Conservation (phyloP, 345 rosid species). For the Bruguiera sexangula region DNA sequence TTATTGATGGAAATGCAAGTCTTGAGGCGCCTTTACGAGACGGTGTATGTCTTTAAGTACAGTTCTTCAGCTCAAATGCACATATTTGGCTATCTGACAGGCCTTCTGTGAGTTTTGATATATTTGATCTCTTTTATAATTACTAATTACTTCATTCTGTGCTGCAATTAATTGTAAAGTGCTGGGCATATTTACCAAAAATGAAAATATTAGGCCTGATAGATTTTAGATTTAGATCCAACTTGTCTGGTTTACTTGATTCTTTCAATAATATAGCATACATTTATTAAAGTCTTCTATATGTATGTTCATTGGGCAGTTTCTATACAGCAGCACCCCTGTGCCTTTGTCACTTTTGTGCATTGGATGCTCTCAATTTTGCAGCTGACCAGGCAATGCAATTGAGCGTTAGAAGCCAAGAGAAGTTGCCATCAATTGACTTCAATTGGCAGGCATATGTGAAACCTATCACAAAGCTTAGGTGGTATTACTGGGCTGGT, state of each 20-base stretch:
- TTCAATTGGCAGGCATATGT: neutral
- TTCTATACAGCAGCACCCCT: slow-evolving; percentile 19
- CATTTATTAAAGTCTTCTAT: neutral
- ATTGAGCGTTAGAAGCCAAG: neutral
- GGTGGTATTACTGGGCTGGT: slow-evolving; percentile 61
- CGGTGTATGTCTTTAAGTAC: slow-evolving; percentile 19
- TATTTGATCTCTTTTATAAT: neutral
- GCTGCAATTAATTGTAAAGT: neutral
- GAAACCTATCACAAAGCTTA: slow-evolving; percentile 33
- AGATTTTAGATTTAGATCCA: no score
- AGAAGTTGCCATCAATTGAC: neutral
- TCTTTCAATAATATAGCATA: neutral
- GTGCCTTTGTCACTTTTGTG: slow-evolving; percentile 9
- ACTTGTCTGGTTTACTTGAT: neutral
- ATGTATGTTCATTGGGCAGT: slow-evolving; percentile 7
- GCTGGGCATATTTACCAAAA: no score
- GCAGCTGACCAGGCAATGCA: neutral
- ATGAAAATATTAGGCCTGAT: no score
- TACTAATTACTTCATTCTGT: neutral
- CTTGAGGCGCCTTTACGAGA: slow-evolving; percentile 24
- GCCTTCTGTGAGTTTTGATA: slow-evolving; percentile 20
- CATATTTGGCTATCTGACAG: slow-evolving; percentile 16
- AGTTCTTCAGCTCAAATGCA: slow-evolving; percentile 23
- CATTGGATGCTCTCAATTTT: neutral
- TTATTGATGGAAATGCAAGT: slow-evolving; percentile 19